Percentiles rank a stretch among this genome's conserved stretches.
These are phyloP conservation scores for Gynochthodes officinalis DNA, from an alignment of 257 asterid species.

Conservation along the genomic window DNA sequence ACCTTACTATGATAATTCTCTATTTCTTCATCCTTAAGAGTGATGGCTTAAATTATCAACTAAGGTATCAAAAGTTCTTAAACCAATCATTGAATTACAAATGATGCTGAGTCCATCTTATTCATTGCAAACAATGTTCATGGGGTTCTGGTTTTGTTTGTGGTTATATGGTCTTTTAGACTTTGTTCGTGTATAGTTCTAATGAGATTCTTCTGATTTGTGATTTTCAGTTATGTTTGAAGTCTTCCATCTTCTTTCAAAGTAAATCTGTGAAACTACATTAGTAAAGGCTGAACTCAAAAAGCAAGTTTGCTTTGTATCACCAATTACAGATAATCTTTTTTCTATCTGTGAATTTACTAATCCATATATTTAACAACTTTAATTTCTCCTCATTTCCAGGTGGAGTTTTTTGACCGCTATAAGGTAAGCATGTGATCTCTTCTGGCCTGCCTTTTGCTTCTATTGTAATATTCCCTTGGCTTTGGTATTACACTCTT, in stretches of 20 bases:
- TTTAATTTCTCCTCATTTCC: constrained; percentile 28
- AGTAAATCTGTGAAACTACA: neutral
- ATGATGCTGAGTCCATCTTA: neutral
- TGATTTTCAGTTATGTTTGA: neutral
- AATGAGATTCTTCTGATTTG: neutral
- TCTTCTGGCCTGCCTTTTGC: neutral
- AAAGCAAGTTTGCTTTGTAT: neutral
- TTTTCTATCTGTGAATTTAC: neutral
- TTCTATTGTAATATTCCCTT: neutral
- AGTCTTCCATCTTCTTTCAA: neutral
- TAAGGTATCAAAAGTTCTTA: neutral
- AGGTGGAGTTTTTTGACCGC: constrained; percentile 91
- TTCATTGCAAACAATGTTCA: neutral
- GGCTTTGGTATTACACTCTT: neutral
- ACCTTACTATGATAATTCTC: neutral
- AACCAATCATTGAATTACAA: too few relatives aligned
- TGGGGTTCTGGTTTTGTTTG: neutral
- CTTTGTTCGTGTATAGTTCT: neutral
- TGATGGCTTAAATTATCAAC: neutral
- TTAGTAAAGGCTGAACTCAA: neutral
- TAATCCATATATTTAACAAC: constrained; percentile 23
- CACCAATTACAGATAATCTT: neutral
- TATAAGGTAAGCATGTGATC: constrained; percentile 60
- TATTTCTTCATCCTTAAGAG: neutral
- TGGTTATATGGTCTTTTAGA: neutral